Percentiles rank a stretch among this genome's conserved stretches.
These are phyloP conservation scores for Termitomyces sp. DNA, from an alignment of 768 basidiomycete genomes.

Conservation along the genomic window DNA sequence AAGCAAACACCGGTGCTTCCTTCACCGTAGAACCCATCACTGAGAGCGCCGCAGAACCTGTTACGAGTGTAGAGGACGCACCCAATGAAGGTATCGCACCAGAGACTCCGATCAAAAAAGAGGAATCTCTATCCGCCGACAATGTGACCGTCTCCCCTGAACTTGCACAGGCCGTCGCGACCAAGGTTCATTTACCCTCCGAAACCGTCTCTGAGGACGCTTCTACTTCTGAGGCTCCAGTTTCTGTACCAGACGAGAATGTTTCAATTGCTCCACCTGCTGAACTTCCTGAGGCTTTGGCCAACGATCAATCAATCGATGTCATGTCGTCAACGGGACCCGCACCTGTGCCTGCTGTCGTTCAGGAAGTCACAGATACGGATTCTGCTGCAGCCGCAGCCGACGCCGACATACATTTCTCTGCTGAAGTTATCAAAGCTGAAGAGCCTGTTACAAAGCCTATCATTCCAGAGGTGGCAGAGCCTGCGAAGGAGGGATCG, in stretches of 20 bases:
- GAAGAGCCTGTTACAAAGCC: not conserved
- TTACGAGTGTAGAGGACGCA: slow-evolving; percentile 1
- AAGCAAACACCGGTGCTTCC: not conserved
- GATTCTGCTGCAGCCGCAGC: not conserved
- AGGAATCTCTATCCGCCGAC: not conserved
- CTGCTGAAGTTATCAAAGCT: not conserved
- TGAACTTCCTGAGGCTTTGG: not conserved
- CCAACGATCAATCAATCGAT: not conserved
- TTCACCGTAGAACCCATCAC: not conserved
- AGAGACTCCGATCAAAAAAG: not conserved
- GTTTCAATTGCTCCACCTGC: not conserved
- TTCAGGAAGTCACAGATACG: not conserved
- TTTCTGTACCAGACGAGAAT: not conserved
- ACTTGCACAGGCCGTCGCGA: not conserved
- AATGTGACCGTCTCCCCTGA: not conserved
- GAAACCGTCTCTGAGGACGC: not conserved
- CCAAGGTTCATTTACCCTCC: not conserved
- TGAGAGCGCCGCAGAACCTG: not conserved
- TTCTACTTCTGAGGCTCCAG: not conserved
- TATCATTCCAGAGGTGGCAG: not conserved
- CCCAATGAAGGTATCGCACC: not conserved
- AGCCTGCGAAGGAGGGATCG: not conserved
- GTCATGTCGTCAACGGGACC: not conserved
- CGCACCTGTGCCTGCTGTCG: not conserved
- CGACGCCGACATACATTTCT: not conserved